phyloP scores from a whole-genome alignment of 129 eudicot genomes.

The Tagetes patula region DNA sequence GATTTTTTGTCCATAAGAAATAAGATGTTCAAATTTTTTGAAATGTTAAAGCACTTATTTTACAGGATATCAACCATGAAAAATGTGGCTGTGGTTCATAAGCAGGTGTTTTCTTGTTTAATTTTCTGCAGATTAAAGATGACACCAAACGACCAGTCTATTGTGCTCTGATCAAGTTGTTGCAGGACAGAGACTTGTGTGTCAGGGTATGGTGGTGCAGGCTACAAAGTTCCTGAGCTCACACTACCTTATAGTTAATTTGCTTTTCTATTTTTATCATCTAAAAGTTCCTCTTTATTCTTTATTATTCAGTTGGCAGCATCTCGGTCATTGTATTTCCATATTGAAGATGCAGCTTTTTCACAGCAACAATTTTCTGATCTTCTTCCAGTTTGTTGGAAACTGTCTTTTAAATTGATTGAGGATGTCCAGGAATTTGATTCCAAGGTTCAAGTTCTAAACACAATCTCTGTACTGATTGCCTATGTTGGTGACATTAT shows the following conservation, averaged over 20 bases:
- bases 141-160: slow-evolving; percentile 91
- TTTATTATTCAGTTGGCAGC: slow-evolving; percentile 75
- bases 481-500: slow-evolving; percentile 67
- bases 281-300: slow-evolving; percentile 15
- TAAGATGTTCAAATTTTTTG: not conserved
- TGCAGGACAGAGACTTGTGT: slow-evolving; percentile 87
- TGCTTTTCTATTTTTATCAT: slow-evolving; percentile 20
- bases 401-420: slow-evolving; percentile 69
- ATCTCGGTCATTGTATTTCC: slow-evolving; percentile 76
- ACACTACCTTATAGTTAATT: slow-evolving; percentile 2
- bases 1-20: not conserved
- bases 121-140: slow-evolving; percentile 66
- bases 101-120: not conserved
- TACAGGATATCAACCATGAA: not conserved
- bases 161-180: slow-evolving; percentile 82
- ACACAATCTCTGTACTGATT: slow-evolving; percentile 72
- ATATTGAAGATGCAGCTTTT: slow-evolving; percentile 92
- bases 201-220: slow-evolving; percentile 68
- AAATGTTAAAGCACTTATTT: not conserved
- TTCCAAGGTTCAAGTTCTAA: slow-evolving; percentile 96
- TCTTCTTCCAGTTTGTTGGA: slow-evolving; percentile 92
- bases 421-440: slow-evolving; percentile 96
- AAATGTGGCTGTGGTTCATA: not conserved
- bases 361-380: slow-evolving; percentile 78
- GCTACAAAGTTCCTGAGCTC: slow-evolving; percentile 16